Evolutionary conservation across 75 land plant genomes (phyloP), one percentile per base, ranked within the genome.

Genomic region (Sequoia sempervirens): DNA sequence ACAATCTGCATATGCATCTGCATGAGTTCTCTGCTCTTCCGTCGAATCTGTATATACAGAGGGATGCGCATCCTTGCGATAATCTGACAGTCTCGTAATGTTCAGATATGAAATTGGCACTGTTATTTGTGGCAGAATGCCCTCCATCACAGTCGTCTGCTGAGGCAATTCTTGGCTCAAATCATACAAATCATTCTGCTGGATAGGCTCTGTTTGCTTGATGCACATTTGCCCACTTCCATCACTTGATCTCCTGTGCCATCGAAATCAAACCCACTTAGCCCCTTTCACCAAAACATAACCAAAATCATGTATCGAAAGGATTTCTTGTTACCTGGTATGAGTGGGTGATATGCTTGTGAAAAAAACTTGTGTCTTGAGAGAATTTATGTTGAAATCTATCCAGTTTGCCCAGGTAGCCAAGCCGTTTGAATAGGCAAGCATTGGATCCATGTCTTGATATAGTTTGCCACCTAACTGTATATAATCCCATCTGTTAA

Each of bases 321-420:
- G 68, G 26, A 5, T n/a, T 4, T 64, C 2, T 3, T 12, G 3
- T 23, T 64, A 70, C 73, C 73, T 70, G 14, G 84, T 88, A 81
- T 94, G 96, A 28, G 83, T 81, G n/a, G 96, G 93, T 14, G 96
- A 91, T 14, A 89, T 84, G 45, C 92, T 90, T 36, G 86, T 87
- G 89, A 89, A 92, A 85, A 91, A 86, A 75, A 92, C 91, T 76
- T 86, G 87, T 30, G 89, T 91, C 50, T 84, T 88, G 37, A 50
- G 26, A 38, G 92, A 64, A 82, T 92, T 86, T 4, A 92, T 85
- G 43, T 85, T 78, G 36, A 17, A 8, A 81, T 88, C 85, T 45
- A 94, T 87, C 96, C 96, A 94, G 66, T 93, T 85, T 1, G 93
- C 93, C 96, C 96, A 94, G 10, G 96, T 94, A 6, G 84, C 70